phyloP scores from a whole-genome alignment of 768 basidiomycete species.

The Lactifluus piperatus region DNA sequence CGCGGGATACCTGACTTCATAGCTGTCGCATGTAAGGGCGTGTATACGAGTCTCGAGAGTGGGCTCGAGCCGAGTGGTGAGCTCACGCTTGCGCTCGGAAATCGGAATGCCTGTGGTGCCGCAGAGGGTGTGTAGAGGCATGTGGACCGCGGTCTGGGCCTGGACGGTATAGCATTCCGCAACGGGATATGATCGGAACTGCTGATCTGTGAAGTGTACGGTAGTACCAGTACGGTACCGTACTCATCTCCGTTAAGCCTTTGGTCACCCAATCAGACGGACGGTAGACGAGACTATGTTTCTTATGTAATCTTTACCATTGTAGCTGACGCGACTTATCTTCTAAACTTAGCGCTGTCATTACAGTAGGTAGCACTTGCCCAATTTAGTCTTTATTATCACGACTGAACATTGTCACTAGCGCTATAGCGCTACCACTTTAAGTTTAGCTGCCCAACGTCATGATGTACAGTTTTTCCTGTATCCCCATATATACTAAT shows the following conservation, averaged over 20 bases:
- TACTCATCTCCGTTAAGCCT: slow-evolving; percentile 27
- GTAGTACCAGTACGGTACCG: slow-evolving; percentile 13
- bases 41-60: slow-evolving; percentile 12
- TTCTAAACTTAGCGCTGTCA: no score
- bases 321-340: no score
- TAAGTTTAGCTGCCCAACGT: no score
- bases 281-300: no score
- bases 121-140: slow-evolving; percentile 24
- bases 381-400: no score
- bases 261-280: no score
- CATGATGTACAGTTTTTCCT: no score
- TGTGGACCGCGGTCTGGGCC: slow-evolving; percentile 27
- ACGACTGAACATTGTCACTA: no score
- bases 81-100: slow-evolving; percentile 22
- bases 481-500: no score
- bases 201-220: slow-evolving; percentile 21
- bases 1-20: not conserved
- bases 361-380: no score
- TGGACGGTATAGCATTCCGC: slow-evolving; percentile 36
- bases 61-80: slow-evolving; percentile 2
- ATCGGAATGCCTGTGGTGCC: slow-evolving; percentile 26
- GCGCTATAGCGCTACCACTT: no score
- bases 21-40: slow-evolving; percentile 7
- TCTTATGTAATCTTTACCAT: no score
- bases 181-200: slow-evolving; percentile 25